A percentile compares a stretch with the other conserved stretches of the same genome.
These are phyloP conservation scores for Ascochyta fabae DNA, from an alignment of 2,329 filamentous ascomycete genomes.

Conservation along the genomic window DNA sequence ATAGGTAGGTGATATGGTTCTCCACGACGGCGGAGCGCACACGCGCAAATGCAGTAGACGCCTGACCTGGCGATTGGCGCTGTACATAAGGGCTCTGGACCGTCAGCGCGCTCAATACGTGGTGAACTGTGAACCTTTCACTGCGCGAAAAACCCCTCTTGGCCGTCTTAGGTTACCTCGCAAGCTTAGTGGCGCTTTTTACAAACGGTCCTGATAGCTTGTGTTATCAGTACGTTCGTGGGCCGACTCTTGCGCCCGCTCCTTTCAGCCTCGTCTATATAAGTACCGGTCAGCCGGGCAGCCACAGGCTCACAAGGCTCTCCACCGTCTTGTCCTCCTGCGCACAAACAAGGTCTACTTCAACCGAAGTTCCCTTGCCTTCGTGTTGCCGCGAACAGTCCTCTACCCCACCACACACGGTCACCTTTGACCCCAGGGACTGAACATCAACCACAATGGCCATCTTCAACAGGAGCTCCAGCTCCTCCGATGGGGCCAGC, in stretches of 20 bases:
- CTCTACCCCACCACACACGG: constrained; percentile 9
- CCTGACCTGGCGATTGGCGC: constrained; percentile 31
- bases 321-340: constrained; percentile 24
- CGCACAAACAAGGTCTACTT: constrained; percentile 21
- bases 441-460: constrained; percentile 27
- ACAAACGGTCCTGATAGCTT: constrained; percentile 25
- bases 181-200: constrained; percentile 17
- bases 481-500: constrained; percentile 37
- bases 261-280: constrained; percentile 26
- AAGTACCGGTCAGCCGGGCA: constrained; percentile 27
- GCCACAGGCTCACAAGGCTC: constrained; percentile 23
- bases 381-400: constrained; percentile 21
- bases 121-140: constrained; percentile 17
- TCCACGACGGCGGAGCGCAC: constrained; percentile 18
- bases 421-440: constrained; percentile 3
- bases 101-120: constrained; percentile 12
- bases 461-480: constrained; percentile 36
- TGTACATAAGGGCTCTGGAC: constrained; percentile 23
- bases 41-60: constrained; percentile 17
- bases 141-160: constrained; percentile 22
- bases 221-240: constrained; percentile 23
- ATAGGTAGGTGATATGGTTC: constrained; percentile 28
- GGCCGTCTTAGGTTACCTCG: constrained; percentile 32
- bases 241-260: constrained; percentile 8
- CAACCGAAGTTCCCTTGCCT: constrained; percentile 14